Conservation (phyloP, 495 filamentous ascomycete genomes). For the Talaromyces borbonicus region DNA sequence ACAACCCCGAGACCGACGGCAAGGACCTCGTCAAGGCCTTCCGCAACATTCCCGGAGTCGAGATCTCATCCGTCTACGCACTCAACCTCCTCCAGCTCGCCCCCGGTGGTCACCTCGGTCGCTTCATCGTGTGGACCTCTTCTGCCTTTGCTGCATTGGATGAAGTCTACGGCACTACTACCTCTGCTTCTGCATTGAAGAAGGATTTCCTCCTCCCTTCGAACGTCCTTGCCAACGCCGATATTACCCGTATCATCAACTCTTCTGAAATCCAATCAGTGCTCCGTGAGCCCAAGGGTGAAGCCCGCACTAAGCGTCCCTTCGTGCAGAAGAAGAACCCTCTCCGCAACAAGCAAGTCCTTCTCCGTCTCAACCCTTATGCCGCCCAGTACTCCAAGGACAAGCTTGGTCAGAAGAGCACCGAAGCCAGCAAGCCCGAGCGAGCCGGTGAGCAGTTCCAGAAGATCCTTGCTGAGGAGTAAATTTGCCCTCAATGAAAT, state of each 20-base stretch:
- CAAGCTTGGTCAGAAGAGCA: slow-evolving; percentile 58
- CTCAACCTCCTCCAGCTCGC: slow-evolving; percentile 99
- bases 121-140: slow-evolving; percentile 98
- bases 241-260: slow-evolving; percentile 96
- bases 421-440: slow-evolving; percentile 45
- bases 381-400: slow-evolving; percentile 76
- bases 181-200: slow-evolving; percentile 77
- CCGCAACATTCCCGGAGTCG: slow-evolving; percentile 97
- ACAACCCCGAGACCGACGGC: slow-evolving; percentile 86
- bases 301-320: slow-evolving; percentile 79
- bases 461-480: slow-evolving; percentile 46
- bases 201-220: slow-evolving; percentile 95
- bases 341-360: slow-evolving; percentile 92
- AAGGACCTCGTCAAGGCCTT: slow-evolving; percentile 84
- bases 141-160: slow-evolving; percentile 93
- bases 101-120: slow-evolving; percentile 95
- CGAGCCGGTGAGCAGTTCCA: slow-evolving; percentile 38
- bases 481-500: slow-evolving; percentile 14
- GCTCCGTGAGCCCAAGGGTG: slow-evolving; percentile 78
- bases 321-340: slow-evolving; percentile 99
- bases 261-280: slow-evolving; percentile 95
- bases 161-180: slow-evolving; percentile 88
- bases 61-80: slow-evolving; percentile 88
- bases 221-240: slow-evolving; percentile 79
- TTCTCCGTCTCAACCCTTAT: slow-evolving; percentile 96